Evolutionary conservation across 345 rosid species (phyloP), one percentile per base, ranked within the genome.

Genomic region (Hirschfeldia incana): DNA sequence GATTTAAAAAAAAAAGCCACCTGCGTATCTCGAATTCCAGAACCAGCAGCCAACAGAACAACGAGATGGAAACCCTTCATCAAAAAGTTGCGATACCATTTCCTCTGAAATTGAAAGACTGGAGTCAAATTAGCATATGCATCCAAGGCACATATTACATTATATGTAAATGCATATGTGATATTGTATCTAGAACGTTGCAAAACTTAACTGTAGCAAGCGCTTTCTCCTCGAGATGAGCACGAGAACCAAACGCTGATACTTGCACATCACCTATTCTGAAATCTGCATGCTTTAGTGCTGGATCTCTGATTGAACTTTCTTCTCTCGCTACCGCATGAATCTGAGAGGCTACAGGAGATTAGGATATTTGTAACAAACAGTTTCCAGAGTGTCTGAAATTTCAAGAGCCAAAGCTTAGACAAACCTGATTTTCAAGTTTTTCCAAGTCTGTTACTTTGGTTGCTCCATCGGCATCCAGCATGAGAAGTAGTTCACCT

Each of bases 391-490:
- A 37, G 57, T 42, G 67, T 32, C 44, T 21, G 27, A 21, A 36
- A 3, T 36, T 27, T 8, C 6, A 12, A 42, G 21, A 74, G 70
- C 5, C 57, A 65, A 49, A 73, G 74, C 49, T 65, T 53, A 71
- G 49, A 76, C 83, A 33, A 71, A 95, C 99, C 99, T 95, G 85
- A 69, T 83, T 87, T 89, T 95, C 99, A 77, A 95, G 98, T 83
- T 93, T 95, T 87, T 95, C 97, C 21, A 95, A 83, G 84, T 93
- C 98, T 33, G 85, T 83, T 70, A 93, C 88, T 89, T 93, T 88
- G 71, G 99, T 95, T n/a, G 99, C 99, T 11, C 99, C 99, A 86
- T 95, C 99, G 67, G 99, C 99, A 87, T 95, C 99, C 81, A 95
- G 85, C 99, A 95, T 95, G 66, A 95, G 83, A 82, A 95, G 97